These are phyloP conservation scores for Dissophora globulifera DNA, from an alignment of 192 early-diverging fungal genomes.

Conservation along the genomic window DNA sequence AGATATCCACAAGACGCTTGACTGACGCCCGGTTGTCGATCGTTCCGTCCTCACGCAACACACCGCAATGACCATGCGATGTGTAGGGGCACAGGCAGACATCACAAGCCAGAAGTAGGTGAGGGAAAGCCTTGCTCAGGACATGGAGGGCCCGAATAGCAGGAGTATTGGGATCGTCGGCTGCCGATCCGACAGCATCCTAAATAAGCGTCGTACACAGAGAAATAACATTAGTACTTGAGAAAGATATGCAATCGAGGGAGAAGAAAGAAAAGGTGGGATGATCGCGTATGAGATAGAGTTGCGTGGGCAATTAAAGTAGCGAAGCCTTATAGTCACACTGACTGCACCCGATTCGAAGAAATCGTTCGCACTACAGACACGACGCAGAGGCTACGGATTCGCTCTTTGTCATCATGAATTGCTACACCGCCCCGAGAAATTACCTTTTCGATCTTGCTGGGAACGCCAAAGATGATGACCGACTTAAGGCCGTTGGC, in stretches of 20 bases:
- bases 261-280: no score
- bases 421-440: no score
- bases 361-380: no score
- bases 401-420: no score
- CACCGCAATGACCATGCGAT: conserved; percentile 95
- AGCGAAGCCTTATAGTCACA: no score
- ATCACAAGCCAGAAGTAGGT: conserved; percentile 90
- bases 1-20: conserved; percentile 83
- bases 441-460: conserved; percentile 66
- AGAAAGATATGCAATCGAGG: background rate
- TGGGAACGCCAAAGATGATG: conserved; percentile 95
- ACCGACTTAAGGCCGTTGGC: conserved; percentile 88
- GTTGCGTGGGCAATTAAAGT: no score
- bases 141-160: conserved; percentile 86
- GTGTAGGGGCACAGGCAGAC: conserved; percentile 98
- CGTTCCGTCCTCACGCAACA: conserved; percentile 78
- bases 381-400: no score
- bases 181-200: conserved; percentile 82
- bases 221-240: no score
- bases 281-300: no score
- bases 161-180: conserved; percentile 85
- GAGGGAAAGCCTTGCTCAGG: conserved; percentile 80
- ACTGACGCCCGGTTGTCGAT: conserved; percentile 86
- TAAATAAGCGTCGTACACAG: no score
- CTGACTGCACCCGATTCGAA: no score